Percentiles rank a stretch among this genome's conserved stretches.
These are phyloP conservation scores for Aquilaria malaccensis DNA, from an alignment of 345 rosid species.

Conservation along the genomic window DNA sequence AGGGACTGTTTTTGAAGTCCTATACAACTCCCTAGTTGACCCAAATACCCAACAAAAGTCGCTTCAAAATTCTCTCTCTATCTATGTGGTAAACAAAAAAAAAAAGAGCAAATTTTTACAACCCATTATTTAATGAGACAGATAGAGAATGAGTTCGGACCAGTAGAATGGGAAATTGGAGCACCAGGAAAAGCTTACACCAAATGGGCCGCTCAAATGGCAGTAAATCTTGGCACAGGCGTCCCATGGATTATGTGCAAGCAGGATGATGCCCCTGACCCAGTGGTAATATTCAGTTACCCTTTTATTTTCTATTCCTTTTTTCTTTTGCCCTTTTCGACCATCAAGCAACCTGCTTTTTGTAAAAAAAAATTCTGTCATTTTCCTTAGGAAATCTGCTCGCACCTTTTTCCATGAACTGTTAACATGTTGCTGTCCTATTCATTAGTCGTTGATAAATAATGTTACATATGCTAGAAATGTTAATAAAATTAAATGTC, in stretches of 20 bases:
- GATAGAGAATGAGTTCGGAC: constrained; percentile 8
- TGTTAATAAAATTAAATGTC: too few species aligned
- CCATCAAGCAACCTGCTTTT: not conserved
- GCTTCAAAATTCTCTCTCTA: not conserved
- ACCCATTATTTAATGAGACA: not conserved
- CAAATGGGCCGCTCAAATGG: constrained; percentile 5
- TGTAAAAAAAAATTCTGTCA: too few species aligned
- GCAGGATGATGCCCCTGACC: constrained; percentile 7
- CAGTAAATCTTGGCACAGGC: not conserved
- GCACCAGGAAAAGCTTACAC: constrained; percentile 1
- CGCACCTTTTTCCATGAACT: too few species aligned
- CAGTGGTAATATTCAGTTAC: not conserved
- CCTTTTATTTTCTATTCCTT: not conserved
- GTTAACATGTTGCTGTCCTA: too few species aligned
- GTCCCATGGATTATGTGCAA: constrained; percentile 11
- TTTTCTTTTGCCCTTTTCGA: not conserved
- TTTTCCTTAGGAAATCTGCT: too few species aligned
- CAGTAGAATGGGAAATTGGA: not conserved
- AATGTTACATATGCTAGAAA: too few species aligned
- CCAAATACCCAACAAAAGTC: too few species aligned
- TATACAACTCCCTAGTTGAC: too few species aligned
- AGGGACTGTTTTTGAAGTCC: too few species aligned
- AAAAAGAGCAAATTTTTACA: not conserved
- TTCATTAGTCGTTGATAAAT: too few species aligned
- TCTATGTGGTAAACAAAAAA: too few species aligned